phyloP scores from a whole-genome alignment of 768 basidiomycete genomes.

The Hypholoma fasciculare region DNA sequence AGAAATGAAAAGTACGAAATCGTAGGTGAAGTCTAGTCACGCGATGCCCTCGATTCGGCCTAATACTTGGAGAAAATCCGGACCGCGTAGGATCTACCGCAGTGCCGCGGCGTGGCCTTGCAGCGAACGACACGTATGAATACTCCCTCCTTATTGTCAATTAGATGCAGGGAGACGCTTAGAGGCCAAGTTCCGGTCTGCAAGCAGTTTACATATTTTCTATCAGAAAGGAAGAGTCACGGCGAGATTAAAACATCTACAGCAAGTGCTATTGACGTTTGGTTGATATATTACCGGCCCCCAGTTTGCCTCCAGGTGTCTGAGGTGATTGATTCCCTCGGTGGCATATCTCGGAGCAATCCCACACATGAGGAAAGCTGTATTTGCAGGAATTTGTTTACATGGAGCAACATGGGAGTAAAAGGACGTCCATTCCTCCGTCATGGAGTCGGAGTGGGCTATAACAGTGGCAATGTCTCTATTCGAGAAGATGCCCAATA shows the following conservation, averaged over 20 bases:
- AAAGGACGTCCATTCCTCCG: not conserved
- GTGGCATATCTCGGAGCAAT: not conserved
- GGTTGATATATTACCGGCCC: too few relatives aligned
- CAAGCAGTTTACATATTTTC: not conserved
- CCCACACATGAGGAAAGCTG: not conserved
- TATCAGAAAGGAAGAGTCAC: not conserved
- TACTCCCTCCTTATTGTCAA: not conserved
- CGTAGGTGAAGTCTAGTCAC: not conserved
- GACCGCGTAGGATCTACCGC: not conserved
- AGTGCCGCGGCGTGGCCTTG: not conserved
- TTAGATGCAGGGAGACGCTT: not conserved
- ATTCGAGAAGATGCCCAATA: too few relatives aligned
- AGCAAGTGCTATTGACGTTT: too few relatives aligned
- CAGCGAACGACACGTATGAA: not conserved
- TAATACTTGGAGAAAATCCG: not conserved
- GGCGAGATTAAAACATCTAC: too few relatives aligned
- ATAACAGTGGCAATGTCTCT: not conserved
- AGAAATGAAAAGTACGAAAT: not conserved
- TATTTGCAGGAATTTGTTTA: not conserved
- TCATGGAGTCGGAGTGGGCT: not conserved
- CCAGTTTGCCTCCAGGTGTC: not conserved
- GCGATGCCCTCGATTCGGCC: not conserved
- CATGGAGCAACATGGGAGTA: not conserved
- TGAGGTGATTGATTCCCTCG: not conserved
- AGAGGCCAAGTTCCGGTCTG: not conserved